phyloP scores from a whole-genome alignment of 2,329 filamentous ascomycete genomes.

The Scytalidium sp. region DNA sequence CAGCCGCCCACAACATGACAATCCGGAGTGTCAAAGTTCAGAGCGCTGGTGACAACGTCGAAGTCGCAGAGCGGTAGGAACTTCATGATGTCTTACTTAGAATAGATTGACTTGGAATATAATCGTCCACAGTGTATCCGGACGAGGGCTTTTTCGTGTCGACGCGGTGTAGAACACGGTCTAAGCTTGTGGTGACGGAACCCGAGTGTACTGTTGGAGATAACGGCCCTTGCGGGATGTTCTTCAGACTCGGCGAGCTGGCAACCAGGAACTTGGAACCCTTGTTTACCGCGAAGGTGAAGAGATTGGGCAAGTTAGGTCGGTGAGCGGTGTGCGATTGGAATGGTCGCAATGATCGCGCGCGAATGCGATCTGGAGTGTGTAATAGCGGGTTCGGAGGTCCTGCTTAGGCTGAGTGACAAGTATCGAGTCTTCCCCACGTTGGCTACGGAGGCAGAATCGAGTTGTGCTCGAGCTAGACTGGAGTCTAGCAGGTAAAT shows the following conservation, averaged over 20 bases:
- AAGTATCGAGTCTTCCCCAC: slow-evolving; percentile 39
- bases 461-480: slow-evolving; percentile 39
- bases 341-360: neutral
- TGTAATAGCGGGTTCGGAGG: neutral
- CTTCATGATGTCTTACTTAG: slow-evolving; percentile 45
- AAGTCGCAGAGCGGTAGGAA: slow-evolving; percentile 90
- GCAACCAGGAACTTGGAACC: slow-evolving; percentile 28
- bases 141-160: slow-evolving; percentile 15
- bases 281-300: slow-evolving; percentile 14
- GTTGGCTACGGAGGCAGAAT: slow-evolving; percentile 42
- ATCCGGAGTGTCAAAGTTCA: slow-evolving; percentile 94
- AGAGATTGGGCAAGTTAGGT: slow-evolving; percentile 3
- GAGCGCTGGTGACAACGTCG: slow-evolving; percentile 84
- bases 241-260: slow-evolving; percentile 31
- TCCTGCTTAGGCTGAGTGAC: slow-evolving; percentile 36
- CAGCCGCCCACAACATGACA: slow-evolving; percentile 90
- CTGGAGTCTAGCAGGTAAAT: slow-evolving; percentile 40
- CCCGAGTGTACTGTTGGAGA: slow-evolving; percentile 28
- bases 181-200: slow-evolving; percentile 27
- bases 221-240: slow-evolving; percentile 22
- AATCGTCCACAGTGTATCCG: neutral
- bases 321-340: neutral
- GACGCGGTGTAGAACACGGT: slow-evolving; percentile 21
- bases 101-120: slow-evolving; percentile 6
- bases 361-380: neutral